phyloP scores from a whole-genome alignment of 345 rosid genomes.

The Dimocarpus longan region DNA sequence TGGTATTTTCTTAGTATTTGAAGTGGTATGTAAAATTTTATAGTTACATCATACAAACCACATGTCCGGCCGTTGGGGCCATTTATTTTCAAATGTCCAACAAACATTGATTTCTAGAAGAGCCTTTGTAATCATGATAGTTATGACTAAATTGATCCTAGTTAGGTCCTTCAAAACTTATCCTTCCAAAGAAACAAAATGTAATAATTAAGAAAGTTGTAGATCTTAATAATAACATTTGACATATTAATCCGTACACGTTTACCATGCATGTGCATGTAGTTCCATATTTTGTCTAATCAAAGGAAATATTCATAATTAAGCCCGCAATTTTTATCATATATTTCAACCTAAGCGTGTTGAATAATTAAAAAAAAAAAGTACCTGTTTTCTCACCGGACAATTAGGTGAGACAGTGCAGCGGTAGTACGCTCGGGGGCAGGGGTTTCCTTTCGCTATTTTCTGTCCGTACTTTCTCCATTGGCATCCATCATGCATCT shows the following conservation, averaged over 20 bases:
- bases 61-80: too few relatives aligned
- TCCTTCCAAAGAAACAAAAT: too few relatives aligned
- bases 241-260: not conserved
- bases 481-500: conserved; percentile 39
- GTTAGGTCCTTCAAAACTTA: too few relatives aligned
- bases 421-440: conserved; percentile 36
- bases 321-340: not conserved
- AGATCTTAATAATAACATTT: not conserved
- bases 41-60: too few relatives aligned
- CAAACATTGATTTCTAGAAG: not conserved
- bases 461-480: conserved; percentile 44
- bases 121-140: too few relatives aligned
- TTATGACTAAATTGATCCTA: too few relatives aligned
- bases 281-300: not conserved
- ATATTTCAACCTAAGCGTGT: not conserved
- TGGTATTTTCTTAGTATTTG: too few relatives aligned
- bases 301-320: not conserved
- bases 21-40: too few relatives aligned
- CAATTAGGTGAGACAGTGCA: conserved; percentile 32
- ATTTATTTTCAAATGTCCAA: not conserved
- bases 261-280: not conserved
- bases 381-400: conserved; percentile 38
- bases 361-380: not conserved
- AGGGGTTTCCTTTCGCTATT: conserved; percentile 33
- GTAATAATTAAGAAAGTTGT: too few relatives aligned